These are phyloP conservation scores for Linderniella brevidens DNA, from an alignment of 257 asterid species.

Conservation along the genomic window DNA sequence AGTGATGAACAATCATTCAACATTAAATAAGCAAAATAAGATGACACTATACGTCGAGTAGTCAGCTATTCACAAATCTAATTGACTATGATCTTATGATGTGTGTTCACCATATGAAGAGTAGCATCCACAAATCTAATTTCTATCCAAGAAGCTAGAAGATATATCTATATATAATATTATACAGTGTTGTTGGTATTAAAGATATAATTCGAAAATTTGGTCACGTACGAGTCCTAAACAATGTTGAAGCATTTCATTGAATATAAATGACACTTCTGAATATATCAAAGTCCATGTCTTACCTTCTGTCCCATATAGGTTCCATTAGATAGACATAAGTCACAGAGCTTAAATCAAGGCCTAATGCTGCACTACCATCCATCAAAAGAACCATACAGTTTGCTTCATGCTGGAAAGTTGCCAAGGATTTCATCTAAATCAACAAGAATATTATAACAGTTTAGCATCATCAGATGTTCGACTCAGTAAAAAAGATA, in stretches of 20 bases:
- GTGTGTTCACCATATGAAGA: no score
- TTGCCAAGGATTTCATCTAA: slow-evolving; percentile 72
- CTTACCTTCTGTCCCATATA: slow-evolving; percentile 95
- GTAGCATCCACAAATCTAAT: no score
- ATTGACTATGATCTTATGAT: no score
- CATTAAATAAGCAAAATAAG: no score
- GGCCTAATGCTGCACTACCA: slow-evolving; percentile 98
- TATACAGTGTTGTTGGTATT: no score
- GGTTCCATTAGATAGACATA: slow-evolving; percentile 97
- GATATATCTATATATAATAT: no score
- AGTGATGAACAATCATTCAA: not conserved
- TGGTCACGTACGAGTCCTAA: no score
- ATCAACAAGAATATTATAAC: slow-evolving; percentile 14
- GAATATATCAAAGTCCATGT: slow-evolving; percentile 6
- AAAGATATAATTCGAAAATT: no score
- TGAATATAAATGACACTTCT: not conserved
- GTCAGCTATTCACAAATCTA: no score
- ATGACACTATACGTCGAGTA: no score
- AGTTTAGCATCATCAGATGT: slow-evolving; percentile 9
- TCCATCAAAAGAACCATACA: slow-evolving; percentile 98
- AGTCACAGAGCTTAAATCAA: slow-evolving; percentile 90
- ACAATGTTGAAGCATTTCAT: no score
- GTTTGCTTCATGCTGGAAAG: slow-evolving; percentile 73
- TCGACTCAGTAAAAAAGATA: slow-evolving; percentile 1
- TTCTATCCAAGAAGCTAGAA: no score